These are phyloP conservation scores for Angomonas ambiguus DNA, from an alignment of 208 protist species.

Conservation along the genomic window DNA sequence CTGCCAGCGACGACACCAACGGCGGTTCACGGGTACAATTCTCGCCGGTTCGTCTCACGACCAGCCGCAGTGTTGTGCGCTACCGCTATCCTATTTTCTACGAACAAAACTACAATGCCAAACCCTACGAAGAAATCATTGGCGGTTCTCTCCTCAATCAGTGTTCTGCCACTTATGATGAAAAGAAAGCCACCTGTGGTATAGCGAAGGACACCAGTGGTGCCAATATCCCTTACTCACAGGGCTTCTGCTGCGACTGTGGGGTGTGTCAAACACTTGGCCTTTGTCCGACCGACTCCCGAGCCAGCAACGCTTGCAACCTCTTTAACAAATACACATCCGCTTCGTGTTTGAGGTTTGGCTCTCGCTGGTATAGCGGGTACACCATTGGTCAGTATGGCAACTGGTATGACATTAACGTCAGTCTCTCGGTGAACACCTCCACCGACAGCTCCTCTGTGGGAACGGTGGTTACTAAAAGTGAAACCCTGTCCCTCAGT, in stretches of 20 bases:
- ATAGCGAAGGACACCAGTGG: conserved; percentile 32
- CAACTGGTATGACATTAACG: conserved; percentile 57
- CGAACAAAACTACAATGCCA: conserved; percentile 75
- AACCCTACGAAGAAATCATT: conserved; percentile 74
- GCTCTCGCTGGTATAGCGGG: conserved; percentile 70
- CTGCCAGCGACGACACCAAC: conserved; percentile 36
- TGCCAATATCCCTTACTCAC: conserved; percentile 59
- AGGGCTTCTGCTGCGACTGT: conserved; percentile 87
- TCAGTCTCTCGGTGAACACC: conserved; percentile 34
- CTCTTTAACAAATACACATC: conserved; percentile 42
- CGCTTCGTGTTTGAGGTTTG: conserved; percentile 84
- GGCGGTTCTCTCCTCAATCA: conserved; percentile 33
- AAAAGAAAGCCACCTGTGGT: conserved; percentile 63
- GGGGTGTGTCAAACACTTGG: conserved; percentile 56
- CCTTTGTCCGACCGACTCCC: conserved; percentile 45
- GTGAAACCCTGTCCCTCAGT: conserved; percentile 40
- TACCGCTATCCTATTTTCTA: conserved; percentile 86
- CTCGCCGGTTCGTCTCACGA: conserved; percentile 52
- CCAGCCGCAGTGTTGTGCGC: conserved; percentile 49
- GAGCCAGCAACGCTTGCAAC: conserved; percentile 55
- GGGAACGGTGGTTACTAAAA: conserved; percentile 1
- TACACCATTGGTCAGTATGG: conserved; percentile 61
- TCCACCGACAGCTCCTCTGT: conserved; percentile 4
- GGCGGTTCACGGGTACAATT: conserved; percentile 35
- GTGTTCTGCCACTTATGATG: conserved; percentile 53